phyloP scores from a whole-genome alignment of 805 yeast genomes.

The Candida xiaguanensis region DNA sequence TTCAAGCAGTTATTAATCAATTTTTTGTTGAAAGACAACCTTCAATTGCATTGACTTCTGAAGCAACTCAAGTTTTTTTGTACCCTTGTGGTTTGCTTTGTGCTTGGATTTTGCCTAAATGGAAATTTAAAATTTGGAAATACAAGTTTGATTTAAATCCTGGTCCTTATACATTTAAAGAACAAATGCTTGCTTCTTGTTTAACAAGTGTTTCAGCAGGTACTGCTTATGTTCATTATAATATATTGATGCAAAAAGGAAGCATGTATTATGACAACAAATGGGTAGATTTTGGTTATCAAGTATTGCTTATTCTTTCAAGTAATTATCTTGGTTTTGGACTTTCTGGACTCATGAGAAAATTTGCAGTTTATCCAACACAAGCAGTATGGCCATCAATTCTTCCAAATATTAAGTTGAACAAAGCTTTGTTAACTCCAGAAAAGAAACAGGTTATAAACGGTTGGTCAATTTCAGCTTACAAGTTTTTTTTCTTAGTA shows the following conservation, averaged over 20 bases:
- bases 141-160: conserved; percentile 28
- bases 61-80: conserved; percentile 43
- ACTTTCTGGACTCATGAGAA: conserved; percentile 25
- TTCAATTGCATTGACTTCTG: conserved; percentile 34
- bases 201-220: conserved; percentile 32
- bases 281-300: conserved; percentile 27
- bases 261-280: conserved; percentile 17
- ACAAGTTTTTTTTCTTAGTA: conserved; percentile 16
- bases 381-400: conserved; percentile 25
- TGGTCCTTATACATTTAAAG: conserved; percentile 63
- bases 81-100: conserved; percentile 41
- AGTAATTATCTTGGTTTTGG: conserved; percentile 27
- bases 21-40: conserved; percentile 56
- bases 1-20: conserved; percentile 54
- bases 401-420: conserved; percentile 25
- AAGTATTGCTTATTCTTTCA: conserved; percentile 18
- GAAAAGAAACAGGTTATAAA: conserved; percentile 23
- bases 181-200: conserved; percentile 61
- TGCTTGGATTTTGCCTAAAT: conserved; percentile 33
- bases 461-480: conserved; percentile 28
- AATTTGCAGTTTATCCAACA: conserved; percentile 23
- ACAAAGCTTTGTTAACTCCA: conserved; percentile 21
- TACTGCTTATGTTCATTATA: conserved; percentile 24
- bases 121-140: conserved; percentile 19
- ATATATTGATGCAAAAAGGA: conserved; percentile 21